These are phyloP conservation scores for Tuber microsphaerosporum DNA, from an alignment of 495 filamentous ascomycete species.

Conservation along the genomic window DNA sequence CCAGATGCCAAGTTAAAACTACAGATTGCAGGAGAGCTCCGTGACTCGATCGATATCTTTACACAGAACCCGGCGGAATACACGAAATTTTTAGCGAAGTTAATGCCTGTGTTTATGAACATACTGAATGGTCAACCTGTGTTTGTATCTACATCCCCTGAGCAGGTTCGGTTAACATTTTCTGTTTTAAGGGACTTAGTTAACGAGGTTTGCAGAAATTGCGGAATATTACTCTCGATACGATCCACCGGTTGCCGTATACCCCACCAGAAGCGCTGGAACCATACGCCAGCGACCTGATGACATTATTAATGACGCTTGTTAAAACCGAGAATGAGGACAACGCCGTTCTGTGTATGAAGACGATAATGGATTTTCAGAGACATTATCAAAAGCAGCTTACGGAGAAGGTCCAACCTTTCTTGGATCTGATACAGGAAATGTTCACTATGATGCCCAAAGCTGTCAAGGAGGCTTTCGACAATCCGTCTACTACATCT, in stretches of 20 bases:
- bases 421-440: constrained; percentile 85
- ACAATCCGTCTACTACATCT: constrained; percentile 55
- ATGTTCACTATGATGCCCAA: constrained; percentile 91
- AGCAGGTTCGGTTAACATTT: constrained; percentile 55
- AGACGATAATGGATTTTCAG: constrained; percentile 93
- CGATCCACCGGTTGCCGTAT: constrained; percentile 83
- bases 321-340: constrained; percentile 93
- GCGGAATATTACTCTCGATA: constrained; percentile 86
- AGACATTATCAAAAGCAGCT: constrained; percentile 82
- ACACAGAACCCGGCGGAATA: constrained; percentile 51
- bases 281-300: constrained; percentile 74
- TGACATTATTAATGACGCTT: constrained; percentile 79
- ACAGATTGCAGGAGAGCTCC: constrained; percentile 60
- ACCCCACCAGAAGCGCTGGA: constrained; percentile 71
- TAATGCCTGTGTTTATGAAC: constrained; percentile 83
- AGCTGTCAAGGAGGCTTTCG: constrained; percentile 87
- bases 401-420: constrained; percentile 68
- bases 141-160: constrained; percentile 76
- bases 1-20: constrained; percentile 58
- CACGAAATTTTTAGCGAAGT: constrained; percentile 66
- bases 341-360: constrained; percentile 94
- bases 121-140: constrained; percentile 81
- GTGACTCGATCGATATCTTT: constrained; percentile 61
- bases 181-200: constrained; percentile 11
- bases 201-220: constrained; percentile 56